These are phyloP conservation scores for Tillandsia leiboldiana DNA, from an alignment of 176 grass and related monocot species.

Conservation along the genomic window DNA sequence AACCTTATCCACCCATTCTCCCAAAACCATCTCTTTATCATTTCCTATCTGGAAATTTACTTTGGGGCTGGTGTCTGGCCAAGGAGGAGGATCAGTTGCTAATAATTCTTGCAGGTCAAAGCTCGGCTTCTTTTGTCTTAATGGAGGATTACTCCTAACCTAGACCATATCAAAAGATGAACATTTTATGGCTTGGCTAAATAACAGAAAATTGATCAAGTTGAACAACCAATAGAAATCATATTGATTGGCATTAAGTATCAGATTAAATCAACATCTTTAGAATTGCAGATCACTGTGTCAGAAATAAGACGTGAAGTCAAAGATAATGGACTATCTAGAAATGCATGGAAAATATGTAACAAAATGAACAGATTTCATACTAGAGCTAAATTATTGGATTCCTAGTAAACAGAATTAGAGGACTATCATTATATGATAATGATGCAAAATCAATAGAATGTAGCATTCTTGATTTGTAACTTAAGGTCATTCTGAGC, in stretches of 20 bases:
- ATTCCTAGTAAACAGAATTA: too few relatives aligned
- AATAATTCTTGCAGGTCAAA: slow-evolving; percentile 88
- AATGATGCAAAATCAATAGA: not conserved
- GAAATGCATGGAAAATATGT: too few relatives aligned
- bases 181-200: not conserved
- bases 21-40: slow-evolving; percentile 58
- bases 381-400: not conserved
- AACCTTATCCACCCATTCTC: slow-evolving; percentile 94
- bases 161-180: slow-evolving; percentile 11
- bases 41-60: slow-evolving; percentile 63
- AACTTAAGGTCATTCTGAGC: not conserved
- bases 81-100: slow-evolving; percentile 59
- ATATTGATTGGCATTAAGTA: not conserved
- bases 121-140: slow-evolving; percentile 82
- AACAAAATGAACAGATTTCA: too few relatives aligned
- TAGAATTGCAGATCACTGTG: too few relatives aligned
- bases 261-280: not conserved
- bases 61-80: slow-evolving; percentile 58
- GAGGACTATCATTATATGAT: not conserved
- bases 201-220: not conserved
- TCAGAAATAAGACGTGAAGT: too few relatives aligned
- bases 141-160: slow-evolving; percentile 41
- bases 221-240: not conserved
- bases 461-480: not conserved
- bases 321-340: too few relatives aligned